Conservation (phyloP, 2,329 filamentous ascomycete species). For the Neofusicoccum cordaticola region DNA sequence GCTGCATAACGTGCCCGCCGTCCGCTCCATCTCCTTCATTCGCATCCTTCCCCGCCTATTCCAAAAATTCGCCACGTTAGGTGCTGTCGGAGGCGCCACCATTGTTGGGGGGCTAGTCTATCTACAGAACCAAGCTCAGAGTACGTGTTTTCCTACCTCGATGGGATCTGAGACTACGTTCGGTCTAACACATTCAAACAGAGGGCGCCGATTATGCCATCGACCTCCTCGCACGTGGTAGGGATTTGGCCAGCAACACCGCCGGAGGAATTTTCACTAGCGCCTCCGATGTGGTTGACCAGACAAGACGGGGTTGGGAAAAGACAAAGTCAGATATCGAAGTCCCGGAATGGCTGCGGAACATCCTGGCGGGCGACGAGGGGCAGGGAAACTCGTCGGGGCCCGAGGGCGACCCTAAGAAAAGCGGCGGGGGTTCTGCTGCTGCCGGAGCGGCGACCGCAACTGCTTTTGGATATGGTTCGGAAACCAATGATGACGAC, state of each 20-base stretch:
- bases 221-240: conserved; percentile 71
- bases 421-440: conserved; percentile 51
- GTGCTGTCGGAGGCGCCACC: conserved; percentile 86
- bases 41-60: conserved; percentile 77
- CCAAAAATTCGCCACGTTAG: conserved; percentile 83
- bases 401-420: conserved; percentile 49
- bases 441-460: conserved; percentile 70
- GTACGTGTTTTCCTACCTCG: neutral
- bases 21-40: conserved; percentile 65
- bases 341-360: conserved; percentile 73
- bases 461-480: conserved; percentile 75
- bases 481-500: conserved; percentile 64
- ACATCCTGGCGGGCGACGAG: conserved; percentile 54
- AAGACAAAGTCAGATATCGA: conserved; percentile 78
- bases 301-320: conserved; percentile 77
- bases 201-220: conserved; percentile 75
- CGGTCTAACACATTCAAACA: conserved; percentile 43
- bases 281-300: conserved; percentile 71
- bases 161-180: neutral
- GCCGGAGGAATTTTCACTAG: conserved; percentile 69
- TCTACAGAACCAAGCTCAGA: conserved; percentile 83
- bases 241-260: conserved; percentile 65
- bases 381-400: conserved; percentile 39
- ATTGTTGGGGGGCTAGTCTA: conserved; percentile 86
- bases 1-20: conserved; percentile 74